Evolutionary conservation across 352 stramenopile species (phyloP).

Genomic region (Saprolegnia parasitica): DNA sequence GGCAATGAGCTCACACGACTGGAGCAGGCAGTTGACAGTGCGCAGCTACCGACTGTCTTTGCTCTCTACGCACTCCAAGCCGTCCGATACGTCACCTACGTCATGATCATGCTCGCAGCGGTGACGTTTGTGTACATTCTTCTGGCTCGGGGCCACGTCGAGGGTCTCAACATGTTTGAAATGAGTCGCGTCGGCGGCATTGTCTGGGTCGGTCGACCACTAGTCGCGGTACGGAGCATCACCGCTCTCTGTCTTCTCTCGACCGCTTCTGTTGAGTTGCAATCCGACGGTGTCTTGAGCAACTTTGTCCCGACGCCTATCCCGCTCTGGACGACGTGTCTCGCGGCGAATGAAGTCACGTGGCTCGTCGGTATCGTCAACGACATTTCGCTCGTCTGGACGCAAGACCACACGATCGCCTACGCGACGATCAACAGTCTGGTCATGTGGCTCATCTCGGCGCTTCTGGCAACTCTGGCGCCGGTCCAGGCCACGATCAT

Average conservation of each 20-base stretch:
- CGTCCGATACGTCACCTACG: neutral
- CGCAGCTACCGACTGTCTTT: conserved; percentile 6
- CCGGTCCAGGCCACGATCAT: neutral
- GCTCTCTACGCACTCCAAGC: neutral
- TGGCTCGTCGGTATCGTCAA: conserved; percentile 22
- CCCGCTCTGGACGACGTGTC: neutral
- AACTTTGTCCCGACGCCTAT: neutral
- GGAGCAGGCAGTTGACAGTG: neutral
- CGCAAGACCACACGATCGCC: conserved; percentile 5
- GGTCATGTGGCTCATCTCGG: conserved; percentile 6
- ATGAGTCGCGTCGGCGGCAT: conserved; percentile 18
- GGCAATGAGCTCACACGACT: neutral
- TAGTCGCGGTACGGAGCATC: neutral
- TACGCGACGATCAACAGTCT: conserved; percentile 20
- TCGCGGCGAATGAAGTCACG: conserved; percentile 25
- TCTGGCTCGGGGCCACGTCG: neutral
- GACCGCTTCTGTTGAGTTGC: neutral
- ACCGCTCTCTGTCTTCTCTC: conserved; percentile 12
- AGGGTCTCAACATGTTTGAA: conserved; percentile 8
- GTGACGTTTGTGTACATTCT: neutral
- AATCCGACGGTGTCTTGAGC: neutral
- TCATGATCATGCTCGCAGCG: neutral
- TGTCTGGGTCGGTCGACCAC: conserved; percentile 17
- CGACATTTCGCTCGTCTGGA: neutral
- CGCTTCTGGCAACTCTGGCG: neutral